Base-by-base conservation (phyloP, 345 rosid genomes). In the Mallotus nudiflorus region DNA sequence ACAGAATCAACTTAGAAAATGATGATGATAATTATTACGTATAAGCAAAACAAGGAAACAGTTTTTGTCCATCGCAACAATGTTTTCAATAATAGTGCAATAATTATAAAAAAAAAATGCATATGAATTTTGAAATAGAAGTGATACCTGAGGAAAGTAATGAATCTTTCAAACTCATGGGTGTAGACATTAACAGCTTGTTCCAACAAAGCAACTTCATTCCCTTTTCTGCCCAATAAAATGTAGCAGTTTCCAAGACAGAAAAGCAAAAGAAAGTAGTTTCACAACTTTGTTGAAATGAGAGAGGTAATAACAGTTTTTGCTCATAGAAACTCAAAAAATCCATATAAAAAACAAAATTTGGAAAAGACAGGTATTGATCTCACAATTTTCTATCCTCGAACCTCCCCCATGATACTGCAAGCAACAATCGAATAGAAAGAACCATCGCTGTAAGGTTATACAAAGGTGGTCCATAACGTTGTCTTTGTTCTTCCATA, bases 401-500 rank as follows among this genome's bases (percentile, higher is more conserved):
- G 75, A 77, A 87, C 77, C 93, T 87, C 71, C 75, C 73, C 96
- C 90, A 87, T 28, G 83, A 73, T 65, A 94, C 77, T 73, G 87
- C 81, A 65, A 94, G 75, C 67, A 82, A 86, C 67, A 94, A 84
- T 37, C 88, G 87, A 75, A 94, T 84, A 22, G 65, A 73, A 71
- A 77, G 82, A 70, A 71, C 91, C 91, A 88, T 83, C 46, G 80
- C 74, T 15, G 98, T 94, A 53, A 94, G 96, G 77, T 82, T 84
- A 76, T 94, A 91, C 74, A 94, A 78, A 74, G 96, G 85, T 14
- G 97, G 93, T 75, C 98, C 98, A 86, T 94, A 94, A 53, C 97
- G 95, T 58, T 90, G 88, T 20, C 98, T 82, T 64, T 94, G 98
- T 87, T 88, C 98, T 88, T 94, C 98, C 98, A 94, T 94, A 66